These are phyloP conservation scores for Halocafeteria seosinensis DNA, from an alignment of 108 stramenopile genomes.

Conservation along the genomic window DNA sequence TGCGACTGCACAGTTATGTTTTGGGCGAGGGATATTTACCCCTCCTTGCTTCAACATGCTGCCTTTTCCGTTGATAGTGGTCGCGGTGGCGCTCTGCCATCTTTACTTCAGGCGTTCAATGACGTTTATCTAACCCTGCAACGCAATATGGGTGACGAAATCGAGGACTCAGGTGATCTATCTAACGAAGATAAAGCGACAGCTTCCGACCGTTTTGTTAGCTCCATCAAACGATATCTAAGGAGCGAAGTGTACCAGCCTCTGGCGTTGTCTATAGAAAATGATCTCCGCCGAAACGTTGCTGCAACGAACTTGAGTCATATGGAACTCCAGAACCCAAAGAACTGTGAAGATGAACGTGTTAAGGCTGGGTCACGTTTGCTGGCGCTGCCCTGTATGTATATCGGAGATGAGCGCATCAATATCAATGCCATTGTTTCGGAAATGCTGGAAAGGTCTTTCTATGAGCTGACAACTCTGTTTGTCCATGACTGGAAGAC, in stretches of 20 bases:
- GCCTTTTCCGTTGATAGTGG: too few species aligned
- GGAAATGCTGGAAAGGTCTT: conserved; percentile 21
- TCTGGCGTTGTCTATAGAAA: not conserved
- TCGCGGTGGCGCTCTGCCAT: too few species aligned
- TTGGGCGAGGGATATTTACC: too few species aligned
- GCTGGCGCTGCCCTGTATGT: not conserved
- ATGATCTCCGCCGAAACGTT: not conserved
- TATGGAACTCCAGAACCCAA: not conserved
- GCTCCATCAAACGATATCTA: not conserved
- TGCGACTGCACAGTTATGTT: too few species aligned
- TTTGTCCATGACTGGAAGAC: conserved; percentile 46
- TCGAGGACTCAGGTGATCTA: too few species aligned
- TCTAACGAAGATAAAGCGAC: not conserved
- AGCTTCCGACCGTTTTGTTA: not conserved
- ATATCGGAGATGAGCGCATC: not conserved
- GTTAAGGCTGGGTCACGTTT: not conserved
- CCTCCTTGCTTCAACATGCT: too few species aligned
- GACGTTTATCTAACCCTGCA: too few species aligned
- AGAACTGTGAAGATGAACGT: not conserved
- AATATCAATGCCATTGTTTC: not conserved
- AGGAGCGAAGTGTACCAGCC: not conserved
- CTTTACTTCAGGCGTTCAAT: too few species aligned
- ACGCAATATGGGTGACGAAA: too few species aligned
- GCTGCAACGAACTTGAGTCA: not conserved
- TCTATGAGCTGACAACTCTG: conserved; percentile 46